A percentile compares a stretch with the other conserved stretches of the same genome.
These are phyloP conservation scores for Quercus suber DNA, from an alignment of 306 rosid genomes.

Conservation along the genomic window DNA sequence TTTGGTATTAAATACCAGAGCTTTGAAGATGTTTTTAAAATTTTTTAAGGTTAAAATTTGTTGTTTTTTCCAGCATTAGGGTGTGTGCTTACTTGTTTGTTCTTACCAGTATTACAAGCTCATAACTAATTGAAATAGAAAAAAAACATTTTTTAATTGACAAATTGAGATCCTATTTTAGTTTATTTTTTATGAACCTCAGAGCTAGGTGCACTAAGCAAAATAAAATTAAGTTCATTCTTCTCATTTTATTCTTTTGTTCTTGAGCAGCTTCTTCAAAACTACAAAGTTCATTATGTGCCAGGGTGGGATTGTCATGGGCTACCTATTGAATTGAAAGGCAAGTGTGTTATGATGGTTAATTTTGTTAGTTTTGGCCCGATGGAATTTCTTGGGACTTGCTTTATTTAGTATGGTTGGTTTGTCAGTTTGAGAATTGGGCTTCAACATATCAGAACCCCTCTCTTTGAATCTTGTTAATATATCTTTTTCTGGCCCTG, in stretches of 20 bases:
- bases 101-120: neutral
- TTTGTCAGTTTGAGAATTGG: neutral
- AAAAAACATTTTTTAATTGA: neutral
- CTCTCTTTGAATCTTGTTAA: neutral
- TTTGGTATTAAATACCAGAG: neutral
- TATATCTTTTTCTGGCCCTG: neutral
- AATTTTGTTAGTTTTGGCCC: conserved; percentile 9
- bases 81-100: neutral
- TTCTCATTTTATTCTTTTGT: conserved; percentile 11
- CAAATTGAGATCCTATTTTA: neutral
- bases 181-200: neutral
- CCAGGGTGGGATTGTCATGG: conserved; percentile 99
- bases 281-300: conserved; percentile 79
- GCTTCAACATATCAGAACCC: neutral
- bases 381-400: neutral
- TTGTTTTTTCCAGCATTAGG: no score
- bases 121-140: neutral
- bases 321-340: conserved; percentile 96
- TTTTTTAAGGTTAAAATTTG: no score
- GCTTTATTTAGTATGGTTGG: neutral
- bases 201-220: neutral
- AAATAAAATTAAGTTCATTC: neutral
- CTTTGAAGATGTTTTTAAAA: neutral
- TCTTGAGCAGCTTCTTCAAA: conserved; percentile 81
- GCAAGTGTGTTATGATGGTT: conserved; percentile 42